These are phyloP conservation scores for Rhynchospora breviuscula DNA, from an alignment of 176 grass and related monocot species.

Conservation along the genomic window DNA sequence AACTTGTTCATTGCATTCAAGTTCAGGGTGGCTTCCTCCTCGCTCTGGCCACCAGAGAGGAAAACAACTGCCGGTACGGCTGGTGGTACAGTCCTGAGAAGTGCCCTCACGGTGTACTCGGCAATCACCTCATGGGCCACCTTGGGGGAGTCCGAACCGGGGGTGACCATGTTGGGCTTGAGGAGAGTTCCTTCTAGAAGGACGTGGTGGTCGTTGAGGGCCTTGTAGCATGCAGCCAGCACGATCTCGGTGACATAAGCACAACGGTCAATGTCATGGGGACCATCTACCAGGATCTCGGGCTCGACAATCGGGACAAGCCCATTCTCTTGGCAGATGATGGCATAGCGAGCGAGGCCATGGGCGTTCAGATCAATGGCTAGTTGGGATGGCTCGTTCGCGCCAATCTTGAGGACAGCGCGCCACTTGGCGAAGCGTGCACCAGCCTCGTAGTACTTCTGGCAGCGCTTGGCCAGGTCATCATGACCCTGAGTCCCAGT, in stretches of 20 bases:
- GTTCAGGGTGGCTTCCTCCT: conserved; percentile 70
- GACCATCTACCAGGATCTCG: conserved; percentile 69
- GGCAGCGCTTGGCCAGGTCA: conserved; percentile 51
- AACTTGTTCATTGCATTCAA: conserved; percentile 78
- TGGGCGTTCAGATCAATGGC: conserved; percentile 59
- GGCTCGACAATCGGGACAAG: conserved; percentile 82
- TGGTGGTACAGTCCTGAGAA: conserved; percentile 59
- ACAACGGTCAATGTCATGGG: conserved; percentile 53
- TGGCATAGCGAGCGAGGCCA: conserved; percentile 68
- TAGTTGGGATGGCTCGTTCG: conserved; percentile 62
- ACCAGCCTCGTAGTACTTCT: conserved; percentile 42
- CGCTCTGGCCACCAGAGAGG: conserved; percentile 72
- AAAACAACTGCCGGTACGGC: conserved; percentile 59
- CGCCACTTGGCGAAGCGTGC: conserved; percentile 32
- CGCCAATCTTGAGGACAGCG: conserved; percentile 62
- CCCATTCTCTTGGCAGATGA: conserved; percentile 65
- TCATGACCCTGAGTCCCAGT: conserved; percentile 38
- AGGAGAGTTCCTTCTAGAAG: conserved; percentile 73
- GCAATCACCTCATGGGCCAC: conserved; percentile 57
- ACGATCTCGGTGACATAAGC: conserved; percentile 68
- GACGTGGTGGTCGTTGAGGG: conserved; percentile 65
- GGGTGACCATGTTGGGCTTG: conserved; percentile 81
- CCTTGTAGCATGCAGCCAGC: conserved; percentile 62
- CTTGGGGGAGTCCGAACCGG: conserved; percentile 43
- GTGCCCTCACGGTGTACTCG: conserved; percentile 52